Evolutionary conservation across 306 rosid genomes (phyloP).

Genomic region (Fragaria iinumae): DNA sequence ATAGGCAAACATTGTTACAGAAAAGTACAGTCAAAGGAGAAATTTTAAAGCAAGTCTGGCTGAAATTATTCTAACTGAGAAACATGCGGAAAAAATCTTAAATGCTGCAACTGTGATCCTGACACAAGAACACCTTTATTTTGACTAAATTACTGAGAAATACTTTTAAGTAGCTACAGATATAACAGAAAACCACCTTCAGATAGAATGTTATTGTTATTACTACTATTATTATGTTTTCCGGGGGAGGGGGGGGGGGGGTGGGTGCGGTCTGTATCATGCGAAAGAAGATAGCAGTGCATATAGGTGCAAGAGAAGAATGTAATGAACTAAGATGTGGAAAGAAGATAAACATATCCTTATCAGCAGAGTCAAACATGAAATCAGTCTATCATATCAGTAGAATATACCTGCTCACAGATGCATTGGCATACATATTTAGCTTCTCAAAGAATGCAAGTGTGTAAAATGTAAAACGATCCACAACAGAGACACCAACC

Average conservation of each 20-base stretch:
- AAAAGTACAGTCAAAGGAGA: neutral
- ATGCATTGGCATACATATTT: slow-evolving; percentile 91
- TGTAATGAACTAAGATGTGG: neutral
- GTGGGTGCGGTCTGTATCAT: too few species aligned
- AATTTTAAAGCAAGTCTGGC: neutral
- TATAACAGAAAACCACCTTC: neutral
- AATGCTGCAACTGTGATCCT: neutral
- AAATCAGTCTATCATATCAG: neutral
- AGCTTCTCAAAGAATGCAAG: slow-evolving; percentile 90
- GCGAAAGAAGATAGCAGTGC: neutral
- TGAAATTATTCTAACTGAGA: neutral
- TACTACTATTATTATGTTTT: too few species aligned
- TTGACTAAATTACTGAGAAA: neutral
- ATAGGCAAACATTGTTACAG: neutral
- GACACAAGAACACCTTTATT: neutral
- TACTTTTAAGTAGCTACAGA: neutral
- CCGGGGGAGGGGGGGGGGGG: too few species aligned
- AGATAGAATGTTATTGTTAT: neutral
- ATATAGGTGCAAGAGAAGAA: neutral
- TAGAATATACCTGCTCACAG: slow-evolving; percentile 71
- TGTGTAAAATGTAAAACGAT: slow-evolving; percentile 91
- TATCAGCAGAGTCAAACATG: neutral
- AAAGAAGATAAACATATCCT: neutral
- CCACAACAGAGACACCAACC: slow-evolving; percentile 98
- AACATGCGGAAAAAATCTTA: neutral